Base-by-base conservation (phyloP, 2,329 filamentous ascomycete species). In the Sarocladium brachiariae region DNA sequence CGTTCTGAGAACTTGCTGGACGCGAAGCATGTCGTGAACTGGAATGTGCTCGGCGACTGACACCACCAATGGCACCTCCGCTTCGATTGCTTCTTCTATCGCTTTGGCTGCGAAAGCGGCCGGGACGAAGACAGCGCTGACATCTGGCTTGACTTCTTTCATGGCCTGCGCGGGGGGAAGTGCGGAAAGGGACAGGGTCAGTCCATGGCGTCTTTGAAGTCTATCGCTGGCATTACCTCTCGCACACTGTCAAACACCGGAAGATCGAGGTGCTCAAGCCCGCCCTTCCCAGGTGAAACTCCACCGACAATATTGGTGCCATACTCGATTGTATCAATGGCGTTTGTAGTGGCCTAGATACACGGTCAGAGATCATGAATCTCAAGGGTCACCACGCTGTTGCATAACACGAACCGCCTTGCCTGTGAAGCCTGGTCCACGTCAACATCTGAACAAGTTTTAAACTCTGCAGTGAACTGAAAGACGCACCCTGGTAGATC, bases 21-120 rank as follows among this genome's bases (percentile, higher is more conserved):
- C 68, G 68, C 85, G 77, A 56, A 91, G 73, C 62, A 91, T 84
- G 60, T 91, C 86, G 63, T 90, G 86, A 16, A 89, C 69, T 0
- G 87, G 87, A 30, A 91, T 84, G 63, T 90, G 86, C 63, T 92
- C 87, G 5, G 87, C 86, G 6, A 92, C 87, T 5, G 86, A 84
- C 6, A 90, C 86, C 19, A 91, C 81, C 1, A 91, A 74, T 0
- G 86, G 85, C 1, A 91, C 83, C 60, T 91, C 86, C 0, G 86
- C 86, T 61, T 87, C 86, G 52, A 92, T 84, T 1, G 86, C 81
- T 58, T 89, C 85, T 59, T 86, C 80, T 55, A 89, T 87, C 0
- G 86, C 86, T 47, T 71, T 68, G 2, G 82, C 78, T 1, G 85
- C 85, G 43, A 80, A 77, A 38, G 77, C 75, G 1, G 85, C 85